phyloP scores from a whole-genome alignment of 768 basidiomycete genomes.

The Exidia glandulosa region DNA sequence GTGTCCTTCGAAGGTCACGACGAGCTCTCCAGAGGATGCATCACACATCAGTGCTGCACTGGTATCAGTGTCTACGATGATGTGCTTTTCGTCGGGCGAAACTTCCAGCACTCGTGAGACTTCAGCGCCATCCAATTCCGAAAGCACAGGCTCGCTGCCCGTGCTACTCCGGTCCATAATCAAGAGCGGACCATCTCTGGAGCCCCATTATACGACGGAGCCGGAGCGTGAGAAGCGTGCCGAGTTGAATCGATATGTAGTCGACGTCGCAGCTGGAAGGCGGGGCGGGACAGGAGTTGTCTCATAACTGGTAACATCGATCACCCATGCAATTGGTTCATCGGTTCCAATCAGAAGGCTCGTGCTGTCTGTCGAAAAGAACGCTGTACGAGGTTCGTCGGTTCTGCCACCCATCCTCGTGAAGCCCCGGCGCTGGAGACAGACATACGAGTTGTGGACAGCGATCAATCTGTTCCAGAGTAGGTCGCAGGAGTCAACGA shows the following conservation, averaged over 20 bases:
- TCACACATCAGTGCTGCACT: neutral
- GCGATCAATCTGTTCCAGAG: too few relatives aligned
- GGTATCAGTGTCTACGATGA: neutral
- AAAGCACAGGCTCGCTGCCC: neutral
- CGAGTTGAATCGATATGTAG: neutral
- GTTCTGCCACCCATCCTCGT: neutral
- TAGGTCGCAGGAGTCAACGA: too few relatives aligned
- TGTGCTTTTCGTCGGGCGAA: neutral
- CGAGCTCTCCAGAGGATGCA: neutral
- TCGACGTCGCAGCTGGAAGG: neutral
- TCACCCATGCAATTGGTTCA: neutral
- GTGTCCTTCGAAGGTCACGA: neutral
- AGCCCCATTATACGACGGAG: neutral
- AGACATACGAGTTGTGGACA: neutral
- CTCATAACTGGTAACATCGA: neutral
- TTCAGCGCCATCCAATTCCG: neutral
- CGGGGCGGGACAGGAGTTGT: neutral
- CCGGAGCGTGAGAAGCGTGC: neutral
- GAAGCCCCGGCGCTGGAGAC: neutral
- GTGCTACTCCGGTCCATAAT: neutral
- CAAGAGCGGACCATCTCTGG: neutral
- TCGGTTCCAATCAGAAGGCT: neutral
- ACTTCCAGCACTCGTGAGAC: neutral
- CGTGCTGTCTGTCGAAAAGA: neutral
- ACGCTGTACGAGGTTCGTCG: neutral